Conservation (phyloP, 345 rosid species). For the Citrus maxima region DNA sequence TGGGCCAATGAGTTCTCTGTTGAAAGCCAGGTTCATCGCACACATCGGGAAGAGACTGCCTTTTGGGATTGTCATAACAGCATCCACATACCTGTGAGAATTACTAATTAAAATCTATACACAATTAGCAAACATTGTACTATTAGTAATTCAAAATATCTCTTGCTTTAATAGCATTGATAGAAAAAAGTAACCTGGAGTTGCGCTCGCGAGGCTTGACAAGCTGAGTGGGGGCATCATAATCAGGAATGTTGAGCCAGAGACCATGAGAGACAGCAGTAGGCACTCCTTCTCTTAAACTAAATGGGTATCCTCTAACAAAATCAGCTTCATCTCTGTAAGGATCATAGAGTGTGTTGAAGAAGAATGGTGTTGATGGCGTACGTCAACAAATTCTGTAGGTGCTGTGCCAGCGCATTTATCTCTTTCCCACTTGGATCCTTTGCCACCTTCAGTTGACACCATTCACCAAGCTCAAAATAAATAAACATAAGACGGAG, state of each 20-base stretch:
- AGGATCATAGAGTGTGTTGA: conserved; percentile 39
- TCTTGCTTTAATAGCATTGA: background rate
- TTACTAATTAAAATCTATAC: background rate
- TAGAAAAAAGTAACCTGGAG: conserved; percentile 17
- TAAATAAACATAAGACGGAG: too few relatives aligned
- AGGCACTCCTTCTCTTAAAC: conserved; percentile 30
- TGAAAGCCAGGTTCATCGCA: conserved; percentile 37
- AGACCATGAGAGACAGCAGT: conserved; percentile 38
- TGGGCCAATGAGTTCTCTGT: conserved; percentile 34
- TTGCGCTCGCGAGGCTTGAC: conserved; percentile 40
- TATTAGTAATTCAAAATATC: too few relatives aligned
- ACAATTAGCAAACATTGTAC: background rate
- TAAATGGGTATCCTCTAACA: conserved; percentile 37
- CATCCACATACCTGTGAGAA: conserved; percentile 28
- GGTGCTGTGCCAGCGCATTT: conserved; percentile 33
- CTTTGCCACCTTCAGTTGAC: conserved; percentile 25
- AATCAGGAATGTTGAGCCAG: conserved; percentile 43
- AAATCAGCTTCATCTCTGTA: conserved; percentile 30
- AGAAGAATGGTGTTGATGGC: conserved; percentile 34
- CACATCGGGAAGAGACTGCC: conserved; percentile 38
- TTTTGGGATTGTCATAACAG: conserved; percentile 32
- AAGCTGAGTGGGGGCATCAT: conserved; percentile 37
- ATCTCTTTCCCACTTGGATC: conserved; percentile 32
- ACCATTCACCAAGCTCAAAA: background rate
- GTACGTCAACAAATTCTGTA: conserved; percentile 28